Evolutionary conservation across 305 asterid genomes (phyloP).

Genomic region (Solanum hybrid): DNA sequence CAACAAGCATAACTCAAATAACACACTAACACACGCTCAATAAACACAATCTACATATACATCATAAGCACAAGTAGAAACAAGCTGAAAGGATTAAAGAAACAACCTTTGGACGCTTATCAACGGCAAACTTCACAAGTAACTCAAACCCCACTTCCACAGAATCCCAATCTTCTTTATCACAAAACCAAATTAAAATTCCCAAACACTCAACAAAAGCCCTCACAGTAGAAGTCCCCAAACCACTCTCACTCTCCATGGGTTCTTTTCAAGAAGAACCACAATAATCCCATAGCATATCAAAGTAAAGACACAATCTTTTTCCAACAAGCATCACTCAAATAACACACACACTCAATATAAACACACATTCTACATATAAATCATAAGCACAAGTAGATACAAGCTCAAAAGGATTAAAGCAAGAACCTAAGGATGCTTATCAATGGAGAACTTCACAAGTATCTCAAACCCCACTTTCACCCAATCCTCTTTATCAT

Average conservation of each 20-base stretch:
- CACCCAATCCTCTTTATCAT: slow-evolving; percentile 62
- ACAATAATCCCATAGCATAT: background rate
- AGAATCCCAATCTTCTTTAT: slow-evolving; percentile 56
- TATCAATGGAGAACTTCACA: slow-evolving; percentile 55
- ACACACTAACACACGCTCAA: background rate
- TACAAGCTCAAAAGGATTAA: background rate
- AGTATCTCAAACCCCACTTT: slow-evolving; percentile 50
- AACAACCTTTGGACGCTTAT: slow-evolving; percentile 78
- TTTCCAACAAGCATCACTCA: background rate
- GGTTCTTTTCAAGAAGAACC: slow-evolving; percentile 2
- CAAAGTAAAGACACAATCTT: background rate
- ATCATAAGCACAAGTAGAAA: background rate
- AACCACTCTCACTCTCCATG: slow-evolving; percentile 11
- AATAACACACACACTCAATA: background rate
- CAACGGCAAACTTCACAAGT: slow-evolving; percentile 54
- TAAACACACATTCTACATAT: background rate
- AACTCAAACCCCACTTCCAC: slow-evolving; percentile 46
- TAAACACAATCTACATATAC: background rate
- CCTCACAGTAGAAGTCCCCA: slow-evolving; percentile 64
- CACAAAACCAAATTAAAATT: slow-evolving; percentile 49
- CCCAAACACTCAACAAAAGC: slow-evolving; percentile 75
- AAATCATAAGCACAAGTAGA: background rate
- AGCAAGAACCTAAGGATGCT: slow-evolving; percentile 62
- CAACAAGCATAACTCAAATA: background rate
- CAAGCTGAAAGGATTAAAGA: background rate